phyloP scores from a whole-genome alignment of 2,329 filamentous ascomycete species.

The Chaetomium olivaceum region DNA sequence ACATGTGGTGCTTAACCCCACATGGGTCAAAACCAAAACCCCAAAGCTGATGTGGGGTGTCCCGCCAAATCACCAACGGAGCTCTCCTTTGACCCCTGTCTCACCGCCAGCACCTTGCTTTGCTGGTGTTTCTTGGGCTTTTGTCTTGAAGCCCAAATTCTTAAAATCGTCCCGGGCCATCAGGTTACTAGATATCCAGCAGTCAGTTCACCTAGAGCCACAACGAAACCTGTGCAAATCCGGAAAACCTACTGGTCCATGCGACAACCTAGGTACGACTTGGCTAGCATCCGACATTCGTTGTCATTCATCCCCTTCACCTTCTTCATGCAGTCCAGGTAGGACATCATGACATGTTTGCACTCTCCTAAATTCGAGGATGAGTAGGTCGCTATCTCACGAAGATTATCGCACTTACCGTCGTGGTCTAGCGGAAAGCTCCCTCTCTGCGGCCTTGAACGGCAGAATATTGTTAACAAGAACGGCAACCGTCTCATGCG shows the following conservation, averaged over 20 bases:
- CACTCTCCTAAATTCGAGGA: constrained; percentile 69
- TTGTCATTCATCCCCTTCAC: constrained; percentile 82
- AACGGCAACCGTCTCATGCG: neutral
- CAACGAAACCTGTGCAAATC: neutral
- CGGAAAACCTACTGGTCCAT: constrained; percentile 78
- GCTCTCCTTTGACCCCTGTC: constrained; percentile 39
- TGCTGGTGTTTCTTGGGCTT: constrained; percentile 38
- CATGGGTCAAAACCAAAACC: neutral
- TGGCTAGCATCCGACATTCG: constrained; percentile 81
- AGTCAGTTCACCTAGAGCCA: constrained; percentile 10
- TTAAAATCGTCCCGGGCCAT: constrained; percentile 96
- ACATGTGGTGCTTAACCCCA: constrained; percentile 6
- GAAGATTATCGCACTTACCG: constrained; percentile 45
- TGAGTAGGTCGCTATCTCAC: constrained; percentile 9
- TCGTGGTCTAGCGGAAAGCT: constrained; percentile 97
- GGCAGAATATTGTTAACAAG: neutral
- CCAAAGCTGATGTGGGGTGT: constrained; percentile 4
- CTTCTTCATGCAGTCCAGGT: constrained; percentile 84
- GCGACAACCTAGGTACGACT: constrained; percentile 83
- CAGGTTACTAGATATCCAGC: constrained; percentile 63
- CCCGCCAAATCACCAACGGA: constrained; percentile 37
- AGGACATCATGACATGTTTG: constrained; percentile 81
- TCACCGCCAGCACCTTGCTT: constrained; percentile 32
- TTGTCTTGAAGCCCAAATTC: constrained; percentile 79
- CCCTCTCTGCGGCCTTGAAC: constrained; percentile 75